Base-by-base conservation (phyloP, 2,329 filamentous ascomycete genomes). In the Ophiocordyceps australis region DNA sequence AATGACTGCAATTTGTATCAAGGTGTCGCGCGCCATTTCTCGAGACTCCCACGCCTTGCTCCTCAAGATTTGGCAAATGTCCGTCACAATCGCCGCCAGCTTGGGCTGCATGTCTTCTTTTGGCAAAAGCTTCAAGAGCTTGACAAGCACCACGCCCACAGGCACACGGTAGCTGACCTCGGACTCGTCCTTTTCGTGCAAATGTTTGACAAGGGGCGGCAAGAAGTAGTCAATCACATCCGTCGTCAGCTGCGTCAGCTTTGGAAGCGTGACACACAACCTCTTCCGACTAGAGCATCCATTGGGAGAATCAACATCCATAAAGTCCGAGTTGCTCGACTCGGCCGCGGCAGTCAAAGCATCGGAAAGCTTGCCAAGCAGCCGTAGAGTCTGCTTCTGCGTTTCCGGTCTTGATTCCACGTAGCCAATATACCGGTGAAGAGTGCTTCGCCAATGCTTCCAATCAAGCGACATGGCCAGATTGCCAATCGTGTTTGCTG, bases 161-260 rank as follows among this genome's bases (percentile, higher is more conserved):
- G 86, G 85, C 18, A 94, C 76, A 46, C 89, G 80, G 27, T 89
- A 69, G 52, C 85, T 93, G 48, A 98, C 86, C 25, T 83, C 85
- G 2, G 82, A 74, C 46, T 98, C 89, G 35, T 95, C 81, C 48
- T 94, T 95, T 40, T 92, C 74, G 39, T 94, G 85, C 16, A 95
- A 65, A 43, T 93, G 89, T 23, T 72, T 68, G n/a, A 75, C 64
- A 17, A 98, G 54, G 12, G 78, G 68, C 1, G 86, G 82, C 20
- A 93, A 54, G 38, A 93, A 78, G 33, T 74, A 73, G 13, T 69
- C 66, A 21, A 68, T 65, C 27, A 95, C 58, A 37, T 93, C 82
- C 2, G 66, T 61, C 11, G 66, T 58, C 18, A 92, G 58, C 45
- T 81, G 81, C 8, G 69, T 54, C 32, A 64, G 50, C 18, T 62